Evolutionary conservation across 805 yeast genomes (phyloP).

Genomic region (Candida silvatica): DNA sequence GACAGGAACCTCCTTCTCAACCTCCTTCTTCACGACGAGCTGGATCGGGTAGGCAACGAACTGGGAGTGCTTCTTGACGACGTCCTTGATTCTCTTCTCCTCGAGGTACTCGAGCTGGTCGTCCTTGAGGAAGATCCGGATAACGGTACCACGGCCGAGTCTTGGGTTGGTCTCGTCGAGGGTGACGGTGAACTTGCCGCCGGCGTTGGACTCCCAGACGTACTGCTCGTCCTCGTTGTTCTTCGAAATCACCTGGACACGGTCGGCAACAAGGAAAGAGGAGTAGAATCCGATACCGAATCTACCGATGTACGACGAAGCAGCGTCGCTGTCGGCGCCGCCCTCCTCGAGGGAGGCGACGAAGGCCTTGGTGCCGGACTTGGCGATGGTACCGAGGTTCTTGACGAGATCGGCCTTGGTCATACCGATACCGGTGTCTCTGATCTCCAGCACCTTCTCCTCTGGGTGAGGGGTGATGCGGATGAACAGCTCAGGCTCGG

Average conservation of each 20-base stretch:
- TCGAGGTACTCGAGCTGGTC: slow-evolving; percentile 98
- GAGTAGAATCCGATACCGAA: slow-evolving; percentile 99
- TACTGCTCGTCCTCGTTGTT: slow-evolving; percentile 99
- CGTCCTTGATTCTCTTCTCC: slow-evolving; percentile 99
- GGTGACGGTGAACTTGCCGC: slow-evolving; percentile 97
- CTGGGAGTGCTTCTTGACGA: slow-evolving; percentile 98
- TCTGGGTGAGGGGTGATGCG: slow-evolving; percentile 98
- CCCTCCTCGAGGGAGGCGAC: slow-evolving; percentile 99
- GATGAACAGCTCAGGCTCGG: slow-evolving; percentile 94
- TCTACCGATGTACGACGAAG: slow-evolving; percentile 99
- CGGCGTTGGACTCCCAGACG: slow-evolving; percentile 99
- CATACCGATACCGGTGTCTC: slow-evolving; percentile 99
- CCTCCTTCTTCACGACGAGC: slow-evolving; percentile 96
- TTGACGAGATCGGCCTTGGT: slow-evolving; percentile 98
- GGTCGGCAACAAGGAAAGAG: slow-evolving; percentile 97
- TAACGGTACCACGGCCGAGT: slow-evolving; percentile 89
- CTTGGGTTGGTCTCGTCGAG: slow-evolving; percentile 81
- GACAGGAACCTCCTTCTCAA: slow-evolving; percentile 93
- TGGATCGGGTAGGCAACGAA: slow-evolving; percentile 99
- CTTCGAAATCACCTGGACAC: slow-evolving; percentile 96
- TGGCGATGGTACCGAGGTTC: slow-evolving; percentile 99
- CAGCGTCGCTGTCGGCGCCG: no score
- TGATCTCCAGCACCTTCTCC: slow-evolving; percentile 86
- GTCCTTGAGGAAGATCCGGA: slow-evolving; percentile 95
- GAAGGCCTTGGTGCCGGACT: slow-evolving; percentile 98